Conservation (phyloP, 192 early-diverging fungal genomes). For the Paraglomus occultum region DNA sequence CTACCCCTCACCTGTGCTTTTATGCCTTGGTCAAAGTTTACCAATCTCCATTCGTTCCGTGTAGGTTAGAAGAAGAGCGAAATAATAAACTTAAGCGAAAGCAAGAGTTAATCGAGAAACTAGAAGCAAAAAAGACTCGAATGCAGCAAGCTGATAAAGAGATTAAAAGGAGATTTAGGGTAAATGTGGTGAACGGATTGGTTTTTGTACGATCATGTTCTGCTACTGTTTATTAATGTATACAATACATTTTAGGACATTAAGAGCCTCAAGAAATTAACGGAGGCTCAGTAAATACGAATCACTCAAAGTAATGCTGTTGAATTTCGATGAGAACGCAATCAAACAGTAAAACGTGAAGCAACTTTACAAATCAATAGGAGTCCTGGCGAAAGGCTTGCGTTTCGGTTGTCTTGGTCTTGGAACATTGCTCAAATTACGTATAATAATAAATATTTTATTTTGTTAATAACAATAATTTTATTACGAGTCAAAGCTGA, state of each 20-base stretch:
- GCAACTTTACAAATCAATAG: no score
- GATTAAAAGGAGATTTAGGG: neutral
- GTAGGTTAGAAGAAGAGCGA: neutral
- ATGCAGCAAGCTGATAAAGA: conserved; percentile 11
- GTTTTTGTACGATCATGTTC: neutral
- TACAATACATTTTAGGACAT: conserved; percentile 4
- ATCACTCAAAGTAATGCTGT: neutral
- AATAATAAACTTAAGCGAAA: conserved; percentile 7
- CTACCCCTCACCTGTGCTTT: neutral
- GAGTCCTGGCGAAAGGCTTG: no score
- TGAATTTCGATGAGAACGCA: no score
- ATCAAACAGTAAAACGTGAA: no score
- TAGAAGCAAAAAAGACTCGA: neutral
- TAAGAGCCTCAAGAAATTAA: neutral
- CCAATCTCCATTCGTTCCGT: no score
- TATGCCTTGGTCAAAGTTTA: neutral
- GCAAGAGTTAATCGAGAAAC: neutral
- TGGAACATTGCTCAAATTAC: no score
- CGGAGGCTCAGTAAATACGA: neutral
- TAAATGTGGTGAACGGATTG: neutral
- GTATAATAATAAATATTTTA: no score
- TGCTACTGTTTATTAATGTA: neutral
- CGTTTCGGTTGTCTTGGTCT: no score
- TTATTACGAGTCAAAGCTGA: no score
- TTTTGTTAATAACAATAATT: no score